These are phyloP conservation scores for Myochromella boudieri DNA, from an alignment of 768 basidiomycete species.

Conservation along the genomic window DNA sequence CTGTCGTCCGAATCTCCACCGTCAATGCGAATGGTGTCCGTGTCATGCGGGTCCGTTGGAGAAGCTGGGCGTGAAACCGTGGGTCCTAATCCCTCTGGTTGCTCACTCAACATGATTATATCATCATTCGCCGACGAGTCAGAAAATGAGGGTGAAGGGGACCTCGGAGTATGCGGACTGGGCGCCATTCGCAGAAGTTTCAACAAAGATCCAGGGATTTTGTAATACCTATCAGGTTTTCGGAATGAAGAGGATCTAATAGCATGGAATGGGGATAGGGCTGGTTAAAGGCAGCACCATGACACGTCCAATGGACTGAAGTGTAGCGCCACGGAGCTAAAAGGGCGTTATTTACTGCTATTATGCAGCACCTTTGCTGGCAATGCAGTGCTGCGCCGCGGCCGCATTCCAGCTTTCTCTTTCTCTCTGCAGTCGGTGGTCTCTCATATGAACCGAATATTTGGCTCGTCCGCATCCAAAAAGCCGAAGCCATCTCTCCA, in stretches of 20 bases:
- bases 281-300: background rate
- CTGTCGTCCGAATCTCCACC: conserved; percentile 42
- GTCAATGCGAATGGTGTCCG: conserved; percentile 14
- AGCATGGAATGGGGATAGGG: background rate
- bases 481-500: conserved; percentile 85
- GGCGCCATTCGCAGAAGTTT: conserved; percentile 9
- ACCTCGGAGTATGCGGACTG: conserved; percentile 7
- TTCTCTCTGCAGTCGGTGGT: background rate
- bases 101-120: conserved; percentile 19
- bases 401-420: background rate
- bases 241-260: background rate
- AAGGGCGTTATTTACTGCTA: conserved; percentile 14
- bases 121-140: conserved; percentile 30
- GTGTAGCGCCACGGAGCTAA: background rate
- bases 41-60: conserved; percentile 6
- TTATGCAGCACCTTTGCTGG: background rate
- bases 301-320: background rate
- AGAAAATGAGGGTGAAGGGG: conserved; percentile 21
- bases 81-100: conserved; percentile 15
- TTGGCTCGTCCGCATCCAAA: conserved; percentile 70
- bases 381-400: background rate
- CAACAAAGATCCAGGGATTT: background rate
- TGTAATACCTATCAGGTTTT: background rate
- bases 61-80: conserved; percentile 14
- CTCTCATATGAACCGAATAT: conserved; percentile 78